Conservation (phyloP, 2,329 filamentous ascomycete species). For the Emergomyces pasteurianus region DNA sequence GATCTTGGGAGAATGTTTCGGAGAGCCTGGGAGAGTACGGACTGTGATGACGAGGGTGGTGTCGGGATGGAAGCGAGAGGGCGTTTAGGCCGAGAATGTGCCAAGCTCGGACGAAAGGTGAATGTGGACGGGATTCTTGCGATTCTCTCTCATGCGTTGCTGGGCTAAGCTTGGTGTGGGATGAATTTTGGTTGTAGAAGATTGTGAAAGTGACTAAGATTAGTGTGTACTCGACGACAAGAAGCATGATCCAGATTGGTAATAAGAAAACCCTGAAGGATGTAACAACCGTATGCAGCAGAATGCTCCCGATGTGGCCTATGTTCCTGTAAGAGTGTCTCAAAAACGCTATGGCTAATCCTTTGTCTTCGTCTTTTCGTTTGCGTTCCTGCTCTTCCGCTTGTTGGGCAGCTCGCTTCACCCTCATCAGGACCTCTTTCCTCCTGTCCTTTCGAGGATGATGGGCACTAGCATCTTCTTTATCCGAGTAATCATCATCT, state of each 20-base stretch:
- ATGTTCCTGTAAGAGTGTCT: background rate
- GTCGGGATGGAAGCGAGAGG: background rate
- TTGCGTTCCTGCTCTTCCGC: background rate
- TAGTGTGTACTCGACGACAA: background rate
- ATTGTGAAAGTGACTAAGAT: background rate
- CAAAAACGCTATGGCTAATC: background rate
- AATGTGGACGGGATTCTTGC: background rate
- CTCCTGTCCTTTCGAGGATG: background rate
- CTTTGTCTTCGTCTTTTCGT: background rate
- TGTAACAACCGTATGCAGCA: background rate
- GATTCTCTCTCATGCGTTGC: background rate
- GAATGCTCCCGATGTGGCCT: background rate
- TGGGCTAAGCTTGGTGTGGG: background rate
- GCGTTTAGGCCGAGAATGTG: background rate
- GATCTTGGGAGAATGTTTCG: background rate
- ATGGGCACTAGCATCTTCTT: background rate
- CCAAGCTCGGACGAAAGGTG: background rate
- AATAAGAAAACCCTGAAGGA: background rate
- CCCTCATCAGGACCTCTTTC: background rate
- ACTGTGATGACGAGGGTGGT: background rate
- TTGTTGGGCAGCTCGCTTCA: background rate
- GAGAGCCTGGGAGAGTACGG: background rate
- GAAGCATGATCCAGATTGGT: slow-evolving; percentile 1
- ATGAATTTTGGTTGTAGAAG: background rate
- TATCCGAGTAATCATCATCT: background rate